These are phyloP conservation scores for Myriosclerotinia curreyana DNA, from an alignment of 2,329 filamentous ascomycete genomes.

Conservation along the genomic window DNA sequence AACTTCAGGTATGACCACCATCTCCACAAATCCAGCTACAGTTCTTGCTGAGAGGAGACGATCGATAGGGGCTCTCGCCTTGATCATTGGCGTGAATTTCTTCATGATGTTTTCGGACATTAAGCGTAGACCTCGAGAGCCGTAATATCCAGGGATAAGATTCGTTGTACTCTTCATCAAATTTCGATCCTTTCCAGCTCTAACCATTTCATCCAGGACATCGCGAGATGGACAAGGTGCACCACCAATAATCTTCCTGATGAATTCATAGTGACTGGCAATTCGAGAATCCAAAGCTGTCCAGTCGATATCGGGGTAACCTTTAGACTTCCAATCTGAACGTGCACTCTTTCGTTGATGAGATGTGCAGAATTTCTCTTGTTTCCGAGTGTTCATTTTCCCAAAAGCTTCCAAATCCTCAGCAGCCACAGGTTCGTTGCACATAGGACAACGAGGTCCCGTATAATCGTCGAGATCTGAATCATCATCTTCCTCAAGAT, in stretches of 20 bases:
- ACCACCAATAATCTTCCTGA: conserved; percentile 58
- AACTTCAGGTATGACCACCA: conserved; percentile 73
- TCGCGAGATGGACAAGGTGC: conserved; percentile 58
- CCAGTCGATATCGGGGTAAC: conserved; percentile 74
- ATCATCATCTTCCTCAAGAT: background rate
- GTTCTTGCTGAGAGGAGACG: conserved; percentile 64
- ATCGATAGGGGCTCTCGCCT: conserved; percentile 61
- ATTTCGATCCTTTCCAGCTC: conserved; percentile 56
- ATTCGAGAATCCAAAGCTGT: conserved; percentile 57
- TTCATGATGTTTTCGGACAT: conserved; percentile 69
- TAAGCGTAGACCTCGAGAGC: conserved; percentile 64
- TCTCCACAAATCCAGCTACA: conserved; percentile 66
- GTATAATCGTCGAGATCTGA: conserved; percentile 6
- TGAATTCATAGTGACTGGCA: conserved; percentile 49
- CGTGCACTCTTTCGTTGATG: conserved; percentile 58
- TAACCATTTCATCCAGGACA: conserved; percentile 53
- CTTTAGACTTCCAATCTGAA: conserved; percentile 43
- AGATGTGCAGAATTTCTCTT: conserved; percentile 60
- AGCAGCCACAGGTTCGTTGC: conserved; percentile 56
- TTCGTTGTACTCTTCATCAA: conserved; percentile 52
- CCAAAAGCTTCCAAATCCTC: conserved; percentile 53
- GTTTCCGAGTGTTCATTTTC: conserved; percentile 54
- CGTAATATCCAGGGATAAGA: conserved; percentile 79
- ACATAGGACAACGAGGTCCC: conserved; percentile 59
- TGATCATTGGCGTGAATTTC: conserved; percentile 57